phyloP scores from a whole-genome alignment of 352 stramenopile genomes.

The Phytophthora sp. region DNA sequence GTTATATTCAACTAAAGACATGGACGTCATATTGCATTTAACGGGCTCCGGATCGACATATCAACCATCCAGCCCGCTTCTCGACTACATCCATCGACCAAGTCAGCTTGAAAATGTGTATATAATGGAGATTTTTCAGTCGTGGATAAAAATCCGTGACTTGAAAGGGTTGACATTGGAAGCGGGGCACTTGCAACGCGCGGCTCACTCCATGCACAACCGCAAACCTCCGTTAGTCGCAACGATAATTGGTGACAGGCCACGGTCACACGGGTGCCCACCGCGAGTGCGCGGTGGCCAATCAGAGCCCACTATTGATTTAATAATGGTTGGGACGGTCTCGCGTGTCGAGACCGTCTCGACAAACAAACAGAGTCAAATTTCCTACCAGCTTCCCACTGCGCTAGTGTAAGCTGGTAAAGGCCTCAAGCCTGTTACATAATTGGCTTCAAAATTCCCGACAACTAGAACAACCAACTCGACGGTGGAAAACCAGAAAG shows the following conservation, averaged over 20 bases:
- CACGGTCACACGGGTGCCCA: too few species aligned
- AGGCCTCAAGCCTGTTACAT: too few species aligned
- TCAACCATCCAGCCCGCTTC: background rate
- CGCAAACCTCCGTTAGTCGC: background rate
- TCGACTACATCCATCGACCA: background rate
- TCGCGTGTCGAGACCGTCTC: too few species aligned
- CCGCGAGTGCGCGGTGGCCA: too few species aligned
- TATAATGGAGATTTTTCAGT: background rate
- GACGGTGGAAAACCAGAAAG: too few species aligned
- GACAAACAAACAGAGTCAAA: too few species aligned
- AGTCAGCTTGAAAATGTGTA: background rate
- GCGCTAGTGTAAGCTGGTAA: too few species aligned
- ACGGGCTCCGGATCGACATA: background rate
- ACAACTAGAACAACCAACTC: too few species aligned
- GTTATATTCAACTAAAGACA: background rate
- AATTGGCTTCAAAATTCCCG: too few species aligned
- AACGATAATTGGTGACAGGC: background rate
- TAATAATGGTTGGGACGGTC: background rate
- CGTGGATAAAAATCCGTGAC: background rate
- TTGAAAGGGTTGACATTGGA: too few species aligned
- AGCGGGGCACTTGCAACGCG: background rate
- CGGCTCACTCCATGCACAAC: background rate
- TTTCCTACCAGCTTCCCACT: too few species aligned
- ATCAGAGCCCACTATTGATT: background rate
- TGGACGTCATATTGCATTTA: background rate